These are phyloP conservation scores for Malus asiatica DNA, from an alignment of 306 rosid species.

Conservation along the genomic window DNA sequence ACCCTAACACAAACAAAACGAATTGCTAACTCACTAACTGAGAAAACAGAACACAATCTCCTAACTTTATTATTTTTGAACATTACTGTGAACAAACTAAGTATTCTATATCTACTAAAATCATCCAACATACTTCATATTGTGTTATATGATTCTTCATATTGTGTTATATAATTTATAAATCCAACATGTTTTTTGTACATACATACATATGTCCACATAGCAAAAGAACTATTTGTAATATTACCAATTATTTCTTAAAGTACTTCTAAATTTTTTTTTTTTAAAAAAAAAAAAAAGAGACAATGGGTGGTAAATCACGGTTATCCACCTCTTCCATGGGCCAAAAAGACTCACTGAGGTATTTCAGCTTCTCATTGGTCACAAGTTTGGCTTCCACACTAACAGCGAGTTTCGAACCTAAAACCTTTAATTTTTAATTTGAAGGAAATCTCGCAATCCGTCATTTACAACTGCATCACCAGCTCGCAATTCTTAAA, in stretches of 20 bases:
- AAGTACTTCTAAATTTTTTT: no score
- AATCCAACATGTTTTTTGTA: not conserved
- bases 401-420: rapidly evolving
- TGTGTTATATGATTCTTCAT: not conserved
- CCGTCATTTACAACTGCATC: rapidly evolving
- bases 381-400: no score
- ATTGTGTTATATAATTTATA: not conserved
- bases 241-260: no score
- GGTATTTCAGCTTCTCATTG: rapidly evolving
- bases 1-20: no score
- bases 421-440: rapidly evolving
- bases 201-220: not conserved
- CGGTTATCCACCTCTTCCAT: rapidly evolving
- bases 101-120: no score
- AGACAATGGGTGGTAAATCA: rapidly evolving
- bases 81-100: no score
- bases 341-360: rapidly evolving
- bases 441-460: rapidly evolving
- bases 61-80: no score
- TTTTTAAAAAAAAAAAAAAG: no score
- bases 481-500: no score
- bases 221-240: no score
- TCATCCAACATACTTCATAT: not conserved
- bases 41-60: no score
- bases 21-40: no score